A percentile compares a stretch with the other conserved stretches of the same genome.
These are phyloP conservation scores for Candida jianshihensis DNA, from an alignment of 805 yeast genomes.

Conservation along the genomic window DNA sequence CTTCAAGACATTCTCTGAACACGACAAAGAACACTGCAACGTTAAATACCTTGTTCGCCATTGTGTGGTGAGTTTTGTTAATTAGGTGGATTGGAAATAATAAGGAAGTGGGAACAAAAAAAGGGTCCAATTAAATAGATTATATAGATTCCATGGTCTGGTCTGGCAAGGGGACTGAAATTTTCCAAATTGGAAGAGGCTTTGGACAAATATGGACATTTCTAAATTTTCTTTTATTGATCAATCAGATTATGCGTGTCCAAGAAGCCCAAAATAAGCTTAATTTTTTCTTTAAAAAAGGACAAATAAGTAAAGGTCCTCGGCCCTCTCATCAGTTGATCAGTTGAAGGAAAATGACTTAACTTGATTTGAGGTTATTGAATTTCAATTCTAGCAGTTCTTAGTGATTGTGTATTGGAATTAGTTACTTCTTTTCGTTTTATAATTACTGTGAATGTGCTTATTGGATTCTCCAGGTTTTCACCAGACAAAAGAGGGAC, in stretches of 20 bases:
- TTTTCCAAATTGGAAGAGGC: background rate
- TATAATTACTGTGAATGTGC: too few relatives aligned
- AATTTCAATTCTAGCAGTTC: background rate
- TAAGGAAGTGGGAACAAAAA: background rate
- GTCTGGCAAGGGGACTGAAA: background rate
- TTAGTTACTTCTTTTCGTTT: too few relatives aligned
- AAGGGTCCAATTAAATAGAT: background rate
- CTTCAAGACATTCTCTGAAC: constrained; percentile 91
- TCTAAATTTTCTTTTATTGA: background rate
- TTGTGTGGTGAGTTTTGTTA: too few relatives aligned
- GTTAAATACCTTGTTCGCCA: constrained; percentile 20
- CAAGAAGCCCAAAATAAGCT: constrained; percentile 1
- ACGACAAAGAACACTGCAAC: constrained; percentile 76
- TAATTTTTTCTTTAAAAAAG: too few relatives aligned
- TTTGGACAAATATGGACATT: background rate
- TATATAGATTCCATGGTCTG: background rate
- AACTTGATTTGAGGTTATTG: background rate
- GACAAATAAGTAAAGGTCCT: background rate
- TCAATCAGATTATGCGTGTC: constrained; percentile 6
- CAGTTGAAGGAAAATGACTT: background rate
- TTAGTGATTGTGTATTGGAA: too few relatives aligned
- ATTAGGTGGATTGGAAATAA: constrained; percentile 7
- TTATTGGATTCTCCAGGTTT: too few relatives aligned
- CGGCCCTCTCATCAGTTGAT: background rate
- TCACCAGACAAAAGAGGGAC: too few relatives aligned